Base-by-base conservation (phyloP, 192 early-diverging fungal genomes). In the Coemansia reversa region DNA sequence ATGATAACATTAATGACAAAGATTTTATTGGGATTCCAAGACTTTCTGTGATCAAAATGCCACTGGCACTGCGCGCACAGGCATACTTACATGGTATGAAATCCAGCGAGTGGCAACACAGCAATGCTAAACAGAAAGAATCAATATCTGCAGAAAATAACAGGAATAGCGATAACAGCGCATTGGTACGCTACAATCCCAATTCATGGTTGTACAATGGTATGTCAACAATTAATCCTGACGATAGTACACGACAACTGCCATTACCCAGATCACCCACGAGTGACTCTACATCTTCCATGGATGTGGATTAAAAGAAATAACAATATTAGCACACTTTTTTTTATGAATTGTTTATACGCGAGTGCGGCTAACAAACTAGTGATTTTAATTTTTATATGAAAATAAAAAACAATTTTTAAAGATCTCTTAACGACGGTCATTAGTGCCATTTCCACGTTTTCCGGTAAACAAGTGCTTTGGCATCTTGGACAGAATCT, bases 391-490 rank as follows among this genome's bases (percentile, higher is more conserved):
- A 16, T 16, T 16, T 14, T 2, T 45, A 45, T 9, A 45, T 45
- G 55, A 47, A 3, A 27, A 27, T 27, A 27, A 27, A 27, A 27
- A 27, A n/a, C n/a, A 57, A 57, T 50, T 16, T 25, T 29, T 22
- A 42, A 60, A 30, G 3, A 35, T 22, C 29, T 18, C 18, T 2
- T 90, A 94, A 76, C 93, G 88, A 64, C 89, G 89, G 76, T 93
- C 91, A 67, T 84, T 86, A 55, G 89, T 87, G 58, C 92, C 93
- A 45, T 86, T 86, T 51, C 84, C 84, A 62, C 91, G 86, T 85
- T 98, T 98, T 65, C 93, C 92, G 23, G 90, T 78, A 72, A 96
- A 98, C 88, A 99, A 85, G 75, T 99, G 98, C 84, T 96, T 97
- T 51, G 98, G 98, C 90, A 90, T 93, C 85, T 98, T 96, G 62